Evolutionary conservation across 441 rosid species (phyloP).

Genomic region (Hura crepitans): DNA sequence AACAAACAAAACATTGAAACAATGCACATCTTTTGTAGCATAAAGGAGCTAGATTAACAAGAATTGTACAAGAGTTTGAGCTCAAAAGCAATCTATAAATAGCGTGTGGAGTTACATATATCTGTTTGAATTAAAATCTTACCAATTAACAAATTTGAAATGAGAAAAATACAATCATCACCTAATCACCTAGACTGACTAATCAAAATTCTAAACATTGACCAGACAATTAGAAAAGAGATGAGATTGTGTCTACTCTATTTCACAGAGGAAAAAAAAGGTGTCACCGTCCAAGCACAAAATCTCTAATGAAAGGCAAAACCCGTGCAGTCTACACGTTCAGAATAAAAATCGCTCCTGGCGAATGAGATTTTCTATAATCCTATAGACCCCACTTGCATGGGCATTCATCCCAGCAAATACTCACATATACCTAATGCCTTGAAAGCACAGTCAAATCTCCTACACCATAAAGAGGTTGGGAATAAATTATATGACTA

Average conservation of each 20-base stretch:
- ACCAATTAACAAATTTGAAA: neutral
- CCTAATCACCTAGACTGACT: neutral
- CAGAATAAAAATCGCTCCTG: neutral
- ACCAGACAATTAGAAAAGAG: neutral
- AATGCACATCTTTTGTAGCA: neutral
- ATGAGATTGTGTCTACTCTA: neutral
- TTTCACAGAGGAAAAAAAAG: neutral
- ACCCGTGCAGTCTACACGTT: neutral
- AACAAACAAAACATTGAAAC: neutral
- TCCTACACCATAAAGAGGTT: neutral
- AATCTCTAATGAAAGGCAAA: neutral
- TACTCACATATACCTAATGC: neutral
- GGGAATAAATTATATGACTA: neutral
- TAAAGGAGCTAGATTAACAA: neutral
- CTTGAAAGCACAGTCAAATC: neutral
- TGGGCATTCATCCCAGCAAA: neutral
- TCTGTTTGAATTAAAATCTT: neutral
- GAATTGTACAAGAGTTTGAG: neutral
- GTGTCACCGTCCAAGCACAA: neutral
- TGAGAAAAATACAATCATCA: neutral
- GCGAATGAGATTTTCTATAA: neutral
- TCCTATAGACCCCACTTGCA: neutral
- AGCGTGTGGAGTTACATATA: neutral
- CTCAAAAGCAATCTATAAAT: neutral
- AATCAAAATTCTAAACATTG: neutral